Evolutionary conservation across 306 rosid genomes (phyloP), one percentile per base, ranked within the genome.

Genomic region (Sphenostylis stenocarpa): DNA sequence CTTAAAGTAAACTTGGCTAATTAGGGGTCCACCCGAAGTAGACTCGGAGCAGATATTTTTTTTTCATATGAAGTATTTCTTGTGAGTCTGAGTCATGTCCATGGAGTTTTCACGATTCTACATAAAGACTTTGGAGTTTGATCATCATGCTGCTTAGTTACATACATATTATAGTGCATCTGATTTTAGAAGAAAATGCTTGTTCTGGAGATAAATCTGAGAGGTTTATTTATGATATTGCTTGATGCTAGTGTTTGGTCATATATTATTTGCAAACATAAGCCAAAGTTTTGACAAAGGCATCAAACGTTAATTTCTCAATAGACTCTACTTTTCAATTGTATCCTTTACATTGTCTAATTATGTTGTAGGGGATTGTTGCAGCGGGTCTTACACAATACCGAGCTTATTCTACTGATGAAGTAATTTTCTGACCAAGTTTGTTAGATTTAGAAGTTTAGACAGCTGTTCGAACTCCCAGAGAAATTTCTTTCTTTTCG

Each of bases 371-470:
- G 98, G 98, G 97, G 64, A 95, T 95, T 52, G 88, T 92, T 36
- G 98, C 98, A 1, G 92, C 97, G 2, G 97, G 98, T 28, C 93
- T 95, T 72, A 90, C 98, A 44, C 97, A 95, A 49, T 95, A 92
- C 70, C 86, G 97, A 86, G 98, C 97, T 83, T 90, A 88, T 86
- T 95, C 98, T 12, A 88, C 97, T 0, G 97, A 95, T 47, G 98
- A 95, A 87, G 98, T 95, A 87, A 84, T 33, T 16, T 81, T 80
- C 84, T 60, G n/a, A 15, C 65, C 61, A 44, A 43, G 2, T 45
- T 23, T 16, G 17, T 62, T 20, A 53, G n/a, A 44, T 52, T 49
- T 15, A 24, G 41, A 79, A 39, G 11, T 64, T 31, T 52, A 34
- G 39, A 72, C 3, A 47, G 26, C 23, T 68, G 51, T 76, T 78